Evolutionary conservation across 2,329 filamentous ascomycete species (phyloP), one percentile per base, ranked within the genome.

Genomic region (Arthroderma sp.): DNA sequence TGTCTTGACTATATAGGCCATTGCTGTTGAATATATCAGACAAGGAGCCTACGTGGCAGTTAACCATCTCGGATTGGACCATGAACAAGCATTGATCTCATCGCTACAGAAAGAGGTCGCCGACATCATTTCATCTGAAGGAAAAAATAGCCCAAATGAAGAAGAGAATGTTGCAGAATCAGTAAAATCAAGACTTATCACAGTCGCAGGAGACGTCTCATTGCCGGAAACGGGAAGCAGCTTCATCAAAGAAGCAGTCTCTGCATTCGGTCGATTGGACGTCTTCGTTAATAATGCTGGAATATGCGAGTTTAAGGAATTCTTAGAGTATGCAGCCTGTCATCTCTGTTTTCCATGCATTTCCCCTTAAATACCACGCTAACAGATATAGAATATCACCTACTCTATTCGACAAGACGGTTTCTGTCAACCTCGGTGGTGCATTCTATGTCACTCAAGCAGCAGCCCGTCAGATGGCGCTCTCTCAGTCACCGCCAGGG

Each of bases 371-470:
- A 54, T 60, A 39, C 13, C 58, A 31, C 15, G 38, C 52, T 38
- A 51, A 51, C 28, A 9, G 47, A n/a, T 21, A 43, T 58, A 82
- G 81, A 19, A 79, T 95, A 44, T 77, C 82, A 8, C 79, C 83
- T 1, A 80, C 85, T 58, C 82, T 94, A 56, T 86, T 90, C 66
- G 74, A 80, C 60, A 76, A 78, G 56, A 94, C 89, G 2, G 76
- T 94, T 41, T 76, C 80, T 38, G 91, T 87, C 54, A 95, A 95
- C 73, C 82, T 95, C 63, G 83, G 85, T 63, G 90, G 90, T 47
- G 87, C 89, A n/a, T 95, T 94, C 75, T 91, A 90, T 74, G 80
- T 87, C 37, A 85, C 87, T 21, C 90, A 95, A 76, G 87, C 89
- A 0, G 90, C 88, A 1, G 89, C 88, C 1, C 81, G 84, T 2